Conservation (phyloP, 768 basidiomycete genomes). For the Tulasnella sp. region DNA sequence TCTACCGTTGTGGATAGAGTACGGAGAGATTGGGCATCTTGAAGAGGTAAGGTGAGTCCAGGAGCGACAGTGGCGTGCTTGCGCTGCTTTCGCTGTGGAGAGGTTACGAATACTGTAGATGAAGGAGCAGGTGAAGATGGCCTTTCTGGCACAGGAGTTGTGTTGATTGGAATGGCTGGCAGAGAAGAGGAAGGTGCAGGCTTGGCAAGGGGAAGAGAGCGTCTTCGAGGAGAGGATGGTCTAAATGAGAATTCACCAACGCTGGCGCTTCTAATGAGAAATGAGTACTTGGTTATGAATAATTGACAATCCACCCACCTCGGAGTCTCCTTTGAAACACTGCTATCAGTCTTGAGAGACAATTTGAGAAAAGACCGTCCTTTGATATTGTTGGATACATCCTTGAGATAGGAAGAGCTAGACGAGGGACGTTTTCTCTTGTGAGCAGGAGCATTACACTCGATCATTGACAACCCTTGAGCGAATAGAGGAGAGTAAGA, state of each 20-base stretch:
- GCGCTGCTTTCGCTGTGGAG: not conserved
- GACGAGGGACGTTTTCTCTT: no score
- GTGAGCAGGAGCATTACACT: no score
- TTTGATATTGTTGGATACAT: no score
- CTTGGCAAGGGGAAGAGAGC: slow-evolving; percentile 11
- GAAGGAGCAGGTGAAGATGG: not conserved
- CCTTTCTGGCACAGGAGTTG: not conserved
- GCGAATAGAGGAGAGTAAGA: slow-evolving; percentile 17
- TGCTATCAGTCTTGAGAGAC: no score
- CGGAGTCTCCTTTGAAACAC: no score
- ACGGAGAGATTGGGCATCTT: no score
- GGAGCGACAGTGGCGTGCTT: slow-evolving; percentile 3
- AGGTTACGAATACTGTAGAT: not conserved
- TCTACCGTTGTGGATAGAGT: no score
- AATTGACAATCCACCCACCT: not conserved
- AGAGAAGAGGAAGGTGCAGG: slow-evolving; percentile 11
- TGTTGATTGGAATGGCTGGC: slow-evolving; percentile 10
- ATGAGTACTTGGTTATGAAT: not conserved
- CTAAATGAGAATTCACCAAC: not conserved
- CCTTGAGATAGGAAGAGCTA: no score
- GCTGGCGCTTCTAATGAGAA: slow-evolving; percentile 1
- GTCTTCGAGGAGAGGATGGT: not conserved
- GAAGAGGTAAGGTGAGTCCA: not conserved
- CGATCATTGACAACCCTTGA: slow-evolving; percentile 12
- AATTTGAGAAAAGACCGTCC: no score